phyloP scores from a whole-genome alignment of 306 rosid species.

The Citrullus mucosospermus region DNA sequence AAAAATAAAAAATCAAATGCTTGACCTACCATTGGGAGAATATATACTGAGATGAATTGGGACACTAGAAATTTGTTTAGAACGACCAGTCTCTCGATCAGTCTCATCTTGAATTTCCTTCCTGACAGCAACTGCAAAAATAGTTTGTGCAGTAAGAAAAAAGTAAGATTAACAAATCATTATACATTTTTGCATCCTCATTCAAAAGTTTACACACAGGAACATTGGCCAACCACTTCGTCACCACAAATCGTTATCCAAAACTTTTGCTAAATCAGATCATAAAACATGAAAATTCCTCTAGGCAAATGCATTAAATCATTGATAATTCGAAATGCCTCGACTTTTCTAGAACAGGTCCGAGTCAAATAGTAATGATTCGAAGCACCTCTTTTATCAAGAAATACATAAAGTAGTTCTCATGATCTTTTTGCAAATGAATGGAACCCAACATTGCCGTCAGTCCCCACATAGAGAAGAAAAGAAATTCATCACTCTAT shows the following conservation, averaged over 20 bases:
- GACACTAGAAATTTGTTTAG: conserved; percentile 65
- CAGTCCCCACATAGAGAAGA: background rate
- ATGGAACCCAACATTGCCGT: background rate
- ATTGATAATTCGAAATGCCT: background rate
- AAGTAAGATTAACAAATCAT: background rate
- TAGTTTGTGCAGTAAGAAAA: background rate
- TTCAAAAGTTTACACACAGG: background rate
- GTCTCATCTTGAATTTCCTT: conserved; percentile 95
- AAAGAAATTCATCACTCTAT: background rate
- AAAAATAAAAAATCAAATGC: background rate
- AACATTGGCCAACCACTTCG: background rate
- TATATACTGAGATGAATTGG: conserved; percentile 93
- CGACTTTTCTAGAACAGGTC: too few relatives aligned
- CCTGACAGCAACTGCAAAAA: conserved; percentile 72
- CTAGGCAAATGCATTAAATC: background rate
- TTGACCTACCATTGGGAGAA: conserved; percentile 68
- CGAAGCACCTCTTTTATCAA: background rate
- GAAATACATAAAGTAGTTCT: background rate
- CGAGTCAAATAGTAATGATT: too few relatives aligned
- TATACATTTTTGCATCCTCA: background rate
- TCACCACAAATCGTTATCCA: background rate
- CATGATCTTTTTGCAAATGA: background rate
- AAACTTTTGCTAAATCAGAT: background rate
- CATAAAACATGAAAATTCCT: background rate
- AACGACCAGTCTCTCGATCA: conserved; percentile 90